Evolutionary conservation across 2,329 filamentous ascomycete genomes (phyloP).

Genomic region (Trichoderma gracile): DNA sequence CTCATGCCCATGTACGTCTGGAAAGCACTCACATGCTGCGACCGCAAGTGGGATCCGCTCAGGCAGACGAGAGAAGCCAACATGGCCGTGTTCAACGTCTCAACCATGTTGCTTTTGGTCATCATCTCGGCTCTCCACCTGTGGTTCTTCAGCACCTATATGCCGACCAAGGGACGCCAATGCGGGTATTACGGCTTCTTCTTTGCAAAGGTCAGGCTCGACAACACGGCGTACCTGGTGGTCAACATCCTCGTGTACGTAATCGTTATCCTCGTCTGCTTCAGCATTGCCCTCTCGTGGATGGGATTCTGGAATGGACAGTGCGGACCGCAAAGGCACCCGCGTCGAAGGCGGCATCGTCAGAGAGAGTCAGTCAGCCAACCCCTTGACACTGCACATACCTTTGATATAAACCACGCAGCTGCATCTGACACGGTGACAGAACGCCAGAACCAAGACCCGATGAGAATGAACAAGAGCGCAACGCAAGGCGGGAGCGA

Average conservation of each 20-base stretch:
- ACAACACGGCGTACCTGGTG: slow-evolving; percentile 34
- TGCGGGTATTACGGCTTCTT: slow-evolving; percentile 38
- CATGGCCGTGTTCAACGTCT: slow-evolving; percentile 33
- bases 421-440: background rate
- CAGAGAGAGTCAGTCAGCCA: slow-evolving; percentile 13
- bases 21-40: slow-evolving; percentile 37
- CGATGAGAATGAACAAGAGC: slow-evolving; percentile 22
- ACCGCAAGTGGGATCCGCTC: slow-evolving; percentile 37
- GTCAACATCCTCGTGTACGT: slow-evolving; percentile 38
- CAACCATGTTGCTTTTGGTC: slow-evolving; percentile 34
- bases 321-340: slow-evolving; percentile 12
- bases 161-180: slow-evolving; percentile 30
- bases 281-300: slow-evolving; percentile 22
- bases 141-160: slow-evolving; percentile 38
- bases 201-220: slow-evolving; percentile 35
- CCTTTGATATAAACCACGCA: background rate
- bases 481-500: background rate
- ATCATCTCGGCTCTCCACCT: slow-evolving; percentile 35
- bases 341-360: slow-evolving; percentile 30
- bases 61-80: slow-evolving; percentile 33
- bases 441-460: slow-evolving; percentile 25
- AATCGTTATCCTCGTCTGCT: slow-evolving; percentile 32
- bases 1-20: slow-evolving; percentile 40
- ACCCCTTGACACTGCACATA: background rate
- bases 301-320: slow-evolving; percentile 4